These are phyloP conservation scores for Ogataea chonburiensis DNA, from an alignment of 805 yeast species.

Conservation along the genomic window DNA sequence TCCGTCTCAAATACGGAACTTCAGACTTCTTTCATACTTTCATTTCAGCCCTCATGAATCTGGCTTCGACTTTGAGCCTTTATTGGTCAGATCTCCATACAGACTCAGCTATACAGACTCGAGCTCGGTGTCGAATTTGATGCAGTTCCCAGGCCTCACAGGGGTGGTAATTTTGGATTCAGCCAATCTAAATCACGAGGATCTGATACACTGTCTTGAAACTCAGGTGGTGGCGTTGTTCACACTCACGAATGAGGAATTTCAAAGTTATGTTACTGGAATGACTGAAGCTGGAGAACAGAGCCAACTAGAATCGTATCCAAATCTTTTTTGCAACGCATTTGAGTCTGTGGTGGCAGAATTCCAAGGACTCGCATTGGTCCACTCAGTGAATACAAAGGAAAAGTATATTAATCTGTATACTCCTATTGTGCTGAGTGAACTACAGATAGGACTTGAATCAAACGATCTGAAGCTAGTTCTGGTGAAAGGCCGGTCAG, in stretches of 20 bases:
- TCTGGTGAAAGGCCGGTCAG: constrained; percentile 61
- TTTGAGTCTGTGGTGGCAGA: constrained; percentile 17
- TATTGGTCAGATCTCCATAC: constrained; percentile 40
- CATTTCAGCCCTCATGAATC: constrained; percentile 37
- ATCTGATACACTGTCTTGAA: constrained; percentile 39
- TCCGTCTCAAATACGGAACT: constrained; percentile 51
- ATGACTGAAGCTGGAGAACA: constrained; percentile 10
- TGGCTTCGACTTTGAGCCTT: constrained; percentile 43
- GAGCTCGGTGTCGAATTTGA: constrained; percentile 1
- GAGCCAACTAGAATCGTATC: constrained; percentile 11
- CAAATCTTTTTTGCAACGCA: constrained; percentile 29
- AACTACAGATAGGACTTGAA: constrained; percentile 14
- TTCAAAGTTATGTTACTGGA: constrained; percentile 17
- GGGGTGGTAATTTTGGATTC: constrained; percentile 39
- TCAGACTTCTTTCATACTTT: constrained; percentile 52
- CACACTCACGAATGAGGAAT: constrained; percentile 30
- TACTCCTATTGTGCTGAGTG: constrained; percentile 40
- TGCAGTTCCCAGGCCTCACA: constrained; percentile 33
- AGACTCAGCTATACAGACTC: constrained; percentile 38
- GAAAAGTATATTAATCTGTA: constrained; percentile 50
- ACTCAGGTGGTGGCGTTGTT: constrained; percentile 42
- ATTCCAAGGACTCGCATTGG: constrained; percentile 54
- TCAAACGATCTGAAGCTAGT: constrained; percentile 35
- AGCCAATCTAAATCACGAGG: constrained; percentile 32
- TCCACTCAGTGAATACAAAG: constrained; percentile 59